Evolutionary conservation across 495 filamentous ascomycete genomes (phyloP).

Genomic region (Lindgomyces ingoldianus): DNA sequence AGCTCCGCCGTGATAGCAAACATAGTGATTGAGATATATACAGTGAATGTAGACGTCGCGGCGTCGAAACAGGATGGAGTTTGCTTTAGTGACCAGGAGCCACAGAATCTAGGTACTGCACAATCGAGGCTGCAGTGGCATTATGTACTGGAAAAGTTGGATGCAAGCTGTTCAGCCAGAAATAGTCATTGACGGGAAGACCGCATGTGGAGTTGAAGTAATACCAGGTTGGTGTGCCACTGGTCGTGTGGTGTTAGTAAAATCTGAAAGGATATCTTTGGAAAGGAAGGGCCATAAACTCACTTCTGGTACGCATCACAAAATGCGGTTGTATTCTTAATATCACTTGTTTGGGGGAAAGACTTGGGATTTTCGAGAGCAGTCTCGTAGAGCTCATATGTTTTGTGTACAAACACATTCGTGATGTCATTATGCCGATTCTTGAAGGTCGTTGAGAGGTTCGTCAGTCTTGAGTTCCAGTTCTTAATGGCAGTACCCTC

Average conservation of each 20-base stretch:
- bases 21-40: neutral
- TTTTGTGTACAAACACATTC: conserved; percentile 41
- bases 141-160: conserved; percentile 63
- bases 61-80: too few species aligned
- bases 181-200: conserved; percentile 59
- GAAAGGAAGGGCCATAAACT: conserved; percentile 33
- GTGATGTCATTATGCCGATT: conserved; percentile 29
- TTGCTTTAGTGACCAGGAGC: too few species aligned
- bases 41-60: neutral
- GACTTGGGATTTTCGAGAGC: conserved; percentile 37
- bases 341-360: conserved; percentile 42
- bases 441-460: conserved; percentile 30
- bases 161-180: conserved; percentile 64
- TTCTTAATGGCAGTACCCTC: conserved; percentile 36
- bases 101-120: conserved; percentile 4
- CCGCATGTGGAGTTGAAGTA: conserved; percentile 53
- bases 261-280: neutral
- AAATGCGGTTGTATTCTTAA: conserved; percentile 57
- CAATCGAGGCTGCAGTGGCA: conserved; percentile 48
- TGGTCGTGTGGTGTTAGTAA: conserved; percentile 17
- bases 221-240: conserved; percentile 56
- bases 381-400: conserved; percentile 37
- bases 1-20: neutral
- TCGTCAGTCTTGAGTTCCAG: conserved; percentile 38
- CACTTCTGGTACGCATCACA: conserved; percentile 59